phyloP scores from a whole-genome alignment of 805 yeast species.

The Saccharomyces jurei region DNA sequence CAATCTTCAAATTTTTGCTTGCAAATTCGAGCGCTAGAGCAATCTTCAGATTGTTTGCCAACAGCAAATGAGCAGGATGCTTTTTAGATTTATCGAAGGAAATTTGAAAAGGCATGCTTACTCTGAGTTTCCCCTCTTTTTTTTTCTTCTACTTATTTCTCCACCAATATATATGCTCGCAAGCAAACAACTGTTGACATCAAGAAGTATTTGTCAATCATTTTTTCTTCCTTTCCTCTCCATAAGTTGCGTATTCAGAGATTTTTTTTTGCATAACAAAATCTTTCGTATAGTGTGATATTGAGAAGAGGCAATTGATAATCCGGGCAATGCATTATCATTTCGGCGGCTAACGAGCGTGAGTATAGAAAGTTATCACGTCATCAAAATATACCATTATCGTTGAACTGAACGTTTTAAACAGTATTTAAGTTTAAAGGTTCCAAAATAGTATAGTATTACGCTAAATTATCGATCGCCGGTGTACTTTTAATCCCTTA shows the following conservation, averaged over 20 bases:
- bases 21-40: slow-evolving; percentile 26
- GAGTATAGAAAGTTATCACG: neutral
- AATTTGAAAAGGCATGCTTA: slow-evolving; percentile 17
- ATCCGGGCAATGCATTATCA: neutral
- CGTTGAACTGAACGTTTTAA: neutral
- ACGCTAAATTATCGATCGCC: too few relatives aligned
- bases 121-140: neutral
- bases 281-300: neutral
- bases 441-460: too few relatives aligned
- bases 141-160: neutral
- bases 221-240: neutral
- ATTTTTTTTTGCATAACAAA: neutral
- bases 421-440: too few relatives aligned
- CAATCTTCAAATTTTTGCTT: slow-evolving; percentile 16
- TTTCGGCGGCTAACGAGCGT: neutral
- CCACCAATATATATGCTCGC: neutral
- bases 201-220: neutral
- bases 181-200: neutral
- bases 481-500: too few relatives aligned
- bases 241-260: neutral
- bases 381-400: neutral
- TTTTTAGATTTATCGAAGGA: slow-evolving; percentile 25
- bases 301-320: neutral
- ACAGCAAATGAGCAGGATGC: slow-evolving; percentile 12
- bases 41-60: slow-evolving; percentile 29